A percentile compares a stretch with the other conserved stretches of the same genome.
Conservation (phyloP, 2,329 filamentous ascomycete species). For the Didymella segeticola region DNA sequence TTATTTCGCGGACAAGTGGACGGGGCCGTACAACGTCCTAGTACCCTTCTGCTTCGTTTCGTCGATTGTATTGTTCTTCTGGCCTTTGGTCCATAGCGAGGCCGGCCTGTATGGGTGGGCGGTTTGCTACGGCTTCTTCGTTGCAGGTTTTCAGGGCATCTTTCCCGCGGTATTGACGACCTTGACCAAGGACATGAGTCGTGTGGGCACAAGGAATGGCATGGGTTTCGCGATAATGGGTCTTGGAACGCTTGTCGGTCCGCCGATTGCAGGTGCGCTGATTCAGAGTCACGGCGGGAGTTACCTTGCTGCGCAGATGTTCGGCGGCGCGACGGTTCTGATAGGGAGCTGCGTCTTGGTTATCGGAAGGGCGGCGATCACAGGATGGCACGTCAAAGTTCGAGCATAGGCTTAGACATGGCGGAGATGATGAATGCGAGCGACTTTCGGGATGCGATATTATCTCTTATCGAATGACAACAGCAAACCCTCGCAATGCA, state of each 20-base stretch:
- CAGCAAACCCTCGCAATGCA: too few relatives aligned
- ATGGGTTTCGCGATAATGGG: slow-evolving; percentile 57
- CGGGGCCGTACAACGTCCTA: slow-evolving; percentile 64
- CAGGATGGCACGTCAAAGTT: slow-evolving; percentile 36
- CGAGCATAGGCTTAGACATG: slow-evolving; percentile 35
- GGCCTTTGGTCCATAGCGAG: slow-evolving; percentile 58
- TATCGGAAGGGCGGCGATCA: slow-evolving; percentile 37
- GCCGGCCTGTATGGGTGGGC: slow-evolving; percentile 53
- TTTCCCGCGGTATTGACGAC: slow-evolving; percentile 53
- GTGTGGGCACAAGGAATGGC: slow-evolving; percentile 56
- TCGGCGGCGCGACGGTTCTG: slow-evolving; percentile 40
- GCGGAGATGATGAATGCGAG: too few relatives aligned
- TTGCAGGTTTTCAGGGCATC: slow-evolving; percentile 54
- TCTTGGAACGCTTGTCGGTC: slow-evolving; percentile 54
- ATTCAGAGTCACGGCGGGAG: slow-evolving; percentile 50
- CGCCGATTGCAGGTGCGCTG: slow-evolving; percentile 56
- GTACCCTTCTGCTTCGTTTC: slow-evolving; percentile 58
- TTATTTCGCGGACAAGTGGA: slow-evolving; percentile 59
- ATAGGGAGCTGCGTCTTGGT: slow-evolving; percentile 40
- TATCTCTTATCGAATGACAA: too few relatives aligned
- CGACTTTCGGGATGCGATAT: too few relatives aligned
- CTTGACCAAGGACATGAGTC: slow-evolving; percentile 56
- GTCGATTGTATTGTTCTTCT: slow-evolving; percentile 60
- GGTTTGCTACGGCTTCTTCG: slow-evolving; percentile 54
- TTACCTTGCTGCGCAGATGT: slow-evolving; percentile 56